phyloP scores from a whole-genome alignment of 106 monocot genomes.

The Dactylorhiza incarnata region DNA sequence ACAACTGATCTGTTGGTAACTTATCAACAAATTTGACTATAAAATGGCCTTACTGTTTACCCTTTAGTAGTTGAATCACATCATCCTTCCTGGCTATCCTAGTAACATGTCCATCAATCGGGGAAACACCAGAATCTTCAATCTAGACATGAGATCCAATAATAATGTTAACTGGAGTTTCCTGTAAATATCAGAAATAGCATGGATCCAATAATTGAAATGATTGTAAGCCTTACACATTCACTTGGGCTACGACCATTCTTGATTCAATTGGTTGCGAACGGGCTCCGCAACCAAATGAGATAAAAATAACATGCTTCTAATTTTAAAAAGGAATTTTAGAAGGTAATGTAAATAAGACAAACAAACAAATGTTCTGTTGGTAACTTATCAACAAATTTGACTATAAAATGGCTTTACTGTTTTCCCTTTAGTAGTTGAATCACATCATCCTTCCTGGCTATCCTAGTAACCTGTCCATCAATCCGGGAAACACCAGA shows the following conservation, averaged over 20 bases:
- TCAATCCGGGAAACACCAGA: conserved; percentile 61
- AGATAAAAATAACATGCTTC: too few relatives aligned
- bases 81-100: conserved; percentile 56
- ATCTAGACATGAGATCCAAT: conserved; percentile 85
- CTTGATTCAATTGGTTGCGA: too few relatives aligned
- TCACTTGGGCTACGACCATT: too few relatives aligned
- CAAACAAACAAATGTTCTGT: neutral
- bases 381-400: neutral
- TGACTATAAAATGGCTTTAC: conserved; percentile 18
- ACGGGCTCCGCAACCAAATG: too few relatives aligned
- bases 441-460: conserved; percentile 51
- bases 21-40: neutral
- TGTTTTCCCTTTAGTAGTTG: conserved; percentile 60
- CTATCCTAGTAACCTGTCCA: conserved; percentile 68
- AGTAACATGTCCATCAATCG: conserved; percentile 78
- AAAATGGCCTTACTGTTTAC: conserved; percentile 35
- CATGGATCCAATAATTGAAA: too few relatives aligned
- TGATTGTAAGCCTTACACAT: too few relatives aligned
- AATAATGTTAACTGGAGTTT: conserved; percentile 32
- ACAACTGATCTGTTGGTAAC: neutral
- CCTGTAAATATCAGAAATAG: conserved; percentile 6
- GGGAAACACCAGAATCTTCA: conserved; percentile 59
- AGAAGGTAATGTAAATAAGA: neutral
- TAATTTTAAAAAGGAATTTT: too few relatives aligned
- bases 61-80: conserved; percentile 61